phyloP scores from a whole-genome alignment of 2,329 filamentous ascomycete genomes.

The Colletotrichum chrysophilum region DNA sequence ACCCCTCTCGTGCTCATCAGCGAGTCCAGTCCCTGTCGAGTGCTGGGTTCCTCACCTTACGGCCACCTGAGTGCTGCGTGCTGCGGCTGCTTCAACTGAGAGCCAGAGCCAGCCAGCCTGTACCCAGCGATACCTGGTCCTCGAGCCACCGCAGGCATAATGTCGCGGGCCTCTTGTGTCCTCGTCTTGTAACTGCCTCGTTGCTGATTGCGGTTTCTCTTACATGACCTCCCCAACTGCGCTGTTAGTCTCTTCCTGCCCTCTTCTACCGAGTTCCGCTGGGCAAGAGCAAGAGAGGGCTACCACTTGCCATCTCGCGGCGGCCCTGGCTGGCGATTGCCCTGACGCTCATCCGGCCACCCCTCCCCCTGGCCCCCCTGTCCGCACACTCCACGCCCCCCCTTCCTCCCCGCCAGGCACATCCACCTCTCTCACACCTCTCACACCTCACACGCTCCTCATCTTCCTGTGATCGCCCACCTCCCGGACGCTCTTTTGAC shows the following conservation, averaged over 20 bases:
- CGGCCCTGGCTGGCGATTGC: neutral
- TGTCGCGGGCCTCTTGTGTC: neutral
- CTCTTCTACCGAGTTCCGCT: neutral
- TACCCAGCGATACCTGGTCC: neutral
- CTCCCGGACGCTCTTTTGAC: constrained; percentile 12
- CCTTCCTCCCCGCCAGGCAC: neutral
- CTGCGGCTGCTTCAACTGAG: neutral
- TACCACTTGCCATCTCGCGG: neutral
- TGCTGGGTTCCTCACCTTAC: neutral
- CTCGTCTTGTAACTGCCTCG: neutral
- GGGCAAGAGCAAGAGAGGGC: neutral
- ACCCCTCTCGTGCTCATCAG: neutral
- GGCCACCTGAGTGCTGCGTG: neutral
- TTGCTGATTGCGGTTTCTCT: neutral
- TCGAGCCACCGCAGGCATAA: neutral
- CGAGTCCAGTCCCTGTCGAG: neutral
- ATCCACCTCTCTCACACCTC: constrained; percentile 8
- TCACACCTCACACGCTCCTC: constrained; percentile 5
- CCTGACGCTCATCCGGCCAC: neutral
- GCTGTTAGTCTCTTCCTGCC: neutral
- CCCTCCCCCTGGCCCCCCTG: neutral
- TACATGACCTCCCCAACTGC: neutral
- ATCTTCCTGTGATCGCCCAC: constrained; percentile 20
- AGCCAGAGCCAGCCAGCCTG: neutral
- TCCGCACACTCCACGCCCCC: neutral